These are phyloP conservation scores for Prototheca wickerhamii DNA, from an alignment of 163 green algal genomes.

Conservation along the genomic window DNA sequence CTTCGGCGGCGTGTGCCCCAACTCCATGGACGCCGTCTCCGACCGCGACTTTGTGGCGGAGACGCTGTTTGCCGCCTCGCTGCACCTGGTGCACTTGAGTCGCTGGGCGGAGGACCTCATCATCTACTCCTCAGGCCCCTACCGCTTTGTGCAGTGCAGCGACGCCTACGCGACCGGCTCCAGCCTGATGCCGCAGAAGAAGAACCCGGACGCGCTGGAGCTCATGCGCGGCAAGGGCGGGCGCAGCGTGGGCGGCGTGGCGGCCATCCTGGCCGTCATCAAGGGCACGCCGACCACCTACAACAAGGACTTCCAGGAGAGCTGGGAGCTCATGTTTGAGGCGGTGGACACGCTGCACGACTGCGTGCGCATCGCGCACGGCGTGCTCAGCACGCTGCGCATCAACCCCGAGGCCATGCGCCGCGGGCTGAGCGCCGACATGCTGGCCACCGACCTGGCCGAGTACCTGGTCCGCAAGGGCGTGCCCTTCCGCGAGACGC, in stretches of 20 bases:
- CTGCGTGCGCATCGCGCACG: constrained; percentile 84
- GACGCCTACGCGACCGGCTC: constrained; percentile 91
- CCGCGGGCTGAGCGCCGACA: constrained; percentile 78
- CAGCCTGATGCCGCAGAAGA: constrained; percentile 99
- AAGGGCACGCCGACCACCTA: constrained; percentile 97
- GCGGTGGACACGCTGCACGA: constrained; percentile 84
- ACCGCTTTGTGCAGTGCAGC: constrained; percentile 82
- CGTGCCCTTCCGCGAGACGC: constrained; percentile 82
- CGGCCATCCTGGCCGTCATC: constrained; percentile 76
- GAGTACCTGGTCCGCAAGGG: constrained; percentile 88
- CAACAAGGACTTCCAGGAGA: constrained; percentile 99
- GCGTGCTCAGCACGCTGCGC: constrained; percentile 79
- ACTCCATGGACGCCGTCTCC: constrained; percentile 97
- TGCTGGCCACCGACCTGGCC: constrained; percentile 97
- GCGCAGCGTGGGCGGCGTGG: constrained; percentile 80
- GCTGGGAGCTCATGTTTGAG: constrained; percentile 94
- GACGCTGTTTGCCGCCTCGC: constrained; percentile 66
- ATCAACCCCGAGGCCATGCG: constrained; percentile 79
- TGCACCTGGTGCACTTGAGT: constrained; percentile 81
- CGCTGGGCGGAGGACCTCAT: constrained; percentile 95
- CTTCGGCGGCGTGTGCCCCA: constrained; percentile 78
- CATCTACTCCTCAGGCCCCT: constrained; percentile 86
- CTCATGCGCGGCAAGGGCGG: constrained; percentile 90
- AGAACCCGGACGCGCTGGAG: constrained; percentile 99
- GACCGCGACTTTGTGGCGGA: constrained; percentile 95